These are phyloP conservation scores for Chimonanthus praecox DNA, from an alignment of 164 flowering plant genomes.

Conservation along the genomic window DNA sequence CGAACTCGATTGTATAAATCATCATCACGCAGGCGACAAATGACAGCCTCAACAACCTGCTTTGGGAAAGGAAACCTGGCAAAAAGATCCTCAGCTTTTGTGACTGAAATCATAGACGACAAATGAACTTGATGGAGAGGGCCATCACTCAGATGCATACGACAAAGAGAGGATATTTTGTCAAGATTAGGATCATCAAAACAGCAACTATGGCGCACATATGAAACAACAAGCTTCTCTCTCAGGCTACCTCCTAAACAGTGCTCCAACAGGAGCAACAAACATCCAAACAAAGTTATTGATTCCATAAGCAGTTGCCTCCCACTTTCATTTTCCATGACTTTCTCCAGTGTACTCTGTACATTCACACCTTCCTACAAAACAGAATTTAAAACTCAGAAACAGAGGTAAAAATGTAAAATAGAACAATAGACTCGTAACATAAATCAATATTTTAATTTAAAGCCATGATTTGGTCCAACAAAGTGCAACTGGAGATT, in stretches of 20 bases:
- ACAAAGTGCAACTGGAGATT: too few species aligned
- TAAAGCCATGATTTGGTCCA: too few species aligned
- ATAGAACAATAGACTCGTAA: too few species aligned
- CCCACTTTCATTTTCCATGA: conserved; percentile 16
- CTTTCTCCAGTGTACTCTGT: conserved; percentile 11
- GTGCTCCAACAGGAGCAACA: conserved; percentile 24
- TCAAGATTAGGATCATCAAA: conserved; percentile 20
- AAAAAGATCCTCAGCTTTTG: conserved; percentile 23
- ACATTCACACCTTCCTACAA: conserved; percentile 13
- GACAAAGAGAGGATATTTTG: conserved; percentile 15
- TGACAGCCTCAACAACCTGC: conserved; percentile 18
- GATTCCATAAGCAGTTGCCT: conserved; percentile 26
- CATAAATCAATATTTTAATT: too few species aligned
- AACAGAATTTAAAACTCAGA: neutral
- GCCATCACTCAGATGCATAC: conserved; percentile 7
- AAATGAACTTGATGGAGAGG: conserved; percentile 5
- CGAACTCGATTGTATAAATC: conserved; percentile 17
- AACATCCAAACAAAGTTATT: conserved; percentile 23
- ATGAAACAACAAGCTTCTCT: conserved; percentile 25
- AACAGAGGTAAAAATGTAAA: neutral
- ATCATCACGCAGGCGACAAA: conserved; percentile 19
- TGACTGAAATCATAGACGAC: conserved; percentile 15
- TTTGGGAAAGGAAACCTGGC: conserved; percentile 24
- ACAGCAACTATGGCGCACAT: conserved; percentile 16
- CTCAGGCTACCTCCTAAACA: conserved; percentile 17